These are phyloP conservation scores for Myriosclerotinia duriaeana DNA, from an alignment of 2,329 filamentous ascomycete species.

Conservation along the genomic window DNA sequence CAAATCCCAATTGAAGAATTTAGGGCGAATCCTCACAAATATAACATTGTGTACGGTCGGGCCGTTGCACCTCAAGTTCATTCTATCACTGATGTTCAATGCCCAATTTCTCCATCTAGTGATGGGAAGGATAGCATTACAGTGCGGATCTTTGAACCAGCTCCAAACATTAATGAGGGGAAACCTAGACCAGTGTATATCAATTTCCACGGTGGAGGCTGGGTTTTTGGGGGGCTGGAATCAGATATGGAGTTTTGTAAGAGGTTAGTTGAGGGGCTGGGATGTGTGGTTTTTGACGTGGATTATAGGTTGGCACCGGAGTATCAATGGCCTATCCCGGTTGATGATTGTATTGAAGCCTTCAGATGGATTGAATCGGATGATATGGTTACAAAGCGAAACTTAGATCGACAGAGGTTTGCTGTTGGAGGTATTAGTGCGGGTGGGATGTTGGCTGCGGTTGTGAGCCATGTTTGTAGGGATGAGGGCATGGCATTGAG, in stretches of 20 bases:
- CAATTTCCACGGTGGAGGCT: conserved; percentile 40
- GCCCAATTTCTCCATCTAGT: conserved; percentile 42
- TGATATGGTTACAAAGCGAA: conserved; percentile 31
- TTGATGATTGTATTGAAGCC: conserved; percentile 48
- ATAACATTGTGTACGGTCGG: conserved; percentile 43
- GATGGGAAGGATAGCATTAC: conserved; percentile 42
- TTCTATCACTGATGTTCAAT: conserved; percentile 44
- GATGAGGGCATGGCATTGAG: conserved; percentile 28
- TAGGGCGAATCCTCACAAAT: conserved; percentile 44
- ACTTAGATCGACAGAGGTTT: conserved; percentile 26
- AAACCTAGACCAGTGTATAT: conserved; percentile 43
- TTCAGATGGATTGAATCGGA: conserved; percentile 43
- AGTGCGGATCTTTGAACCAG: conserved; percentile 45
- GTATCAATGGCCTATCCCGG: conserved; percentile 47
- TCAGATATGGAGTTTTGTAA: conserved; percentile 46
- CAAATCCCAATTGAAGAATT: conserved; percentile 41
- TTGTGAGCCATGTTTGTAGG: conserved; percentile 29
- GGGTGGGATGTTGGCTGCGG: conserved; percentile 30
- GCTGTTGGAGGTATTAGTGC: conserved; percentile 32
- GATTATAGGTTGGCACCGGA: conserved; percentile 49
- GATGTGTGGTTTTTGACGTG: conserved; percentile 46
- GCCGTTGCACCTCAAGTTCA: conserved; percentile 41
- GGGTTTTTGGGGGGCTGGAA: conserved; percentile 46
- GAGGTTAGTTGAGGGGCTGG: conserved; percentile 43
- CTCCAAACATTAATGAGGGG: conserved; percentile 35